Evolutionary conservation across 148 eudicot species (phyloP).

Genomic region (Vaccinium darrowii): DNA sequence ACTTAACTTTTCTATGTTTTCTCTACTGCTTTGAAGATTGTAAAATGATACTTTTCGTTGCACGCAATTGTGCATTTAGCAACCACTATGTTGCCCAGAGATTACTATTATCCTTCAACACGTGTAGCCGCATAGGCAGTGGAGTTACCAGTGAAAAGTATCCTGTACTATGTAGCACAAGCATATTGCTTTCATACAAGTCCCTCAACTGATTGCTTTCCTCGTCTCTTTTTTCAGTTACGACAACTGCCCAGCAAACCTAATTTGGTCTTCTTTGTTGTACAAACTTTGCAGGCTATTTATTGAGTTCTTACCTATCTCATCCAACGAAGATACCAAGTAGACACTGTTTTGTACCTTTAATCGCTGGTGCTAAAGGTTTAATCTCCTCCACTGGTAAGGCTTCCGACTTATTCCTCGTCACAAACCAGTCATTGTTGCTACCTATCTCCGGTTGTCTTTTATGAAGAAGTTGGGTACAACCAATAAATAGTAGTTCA

Average conservation of each 20-base stretch:
- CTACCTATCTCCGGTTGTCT: too few relatives aligned
- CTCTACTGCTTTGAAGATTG: background rate
- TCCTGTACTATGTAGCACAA: background rate
- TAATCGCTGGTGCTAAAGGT: background rate
- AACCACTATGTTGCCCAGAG: background rate
- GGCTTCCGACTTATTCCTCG: conserved; percentile 5
- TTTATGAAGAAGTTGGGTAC: too few relatives aligned
- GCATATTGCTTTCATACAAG: background rate
- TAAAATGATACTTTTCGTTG: background rate
- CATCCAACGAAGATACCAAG: background rate
- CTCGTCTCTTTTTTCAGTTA: background rate
- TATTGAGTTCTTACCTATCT: background rate
- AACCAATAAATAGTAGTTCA: too few relatives aligned
- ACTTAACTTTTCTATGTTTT: background rate
- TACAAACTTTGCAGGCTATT: background rate
- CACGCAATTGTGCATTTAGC: background rate
- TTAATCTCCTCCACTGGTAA: background rate
- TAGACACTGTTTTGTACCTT: background rate
- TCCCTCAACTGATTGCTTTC: background rate
- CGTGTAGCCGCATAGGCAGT: background rate
- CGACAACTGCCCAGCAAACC: background rate
- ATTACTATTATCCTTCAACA: background rate
- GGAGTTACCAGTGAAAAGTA: background rate
- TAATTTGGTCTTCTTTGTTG: background rate
- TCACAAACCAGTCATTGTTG: too few relatives aligned